Conservation (phyloP, 331 rosid genomes). For the Pyracantha coccinea region DNA sequence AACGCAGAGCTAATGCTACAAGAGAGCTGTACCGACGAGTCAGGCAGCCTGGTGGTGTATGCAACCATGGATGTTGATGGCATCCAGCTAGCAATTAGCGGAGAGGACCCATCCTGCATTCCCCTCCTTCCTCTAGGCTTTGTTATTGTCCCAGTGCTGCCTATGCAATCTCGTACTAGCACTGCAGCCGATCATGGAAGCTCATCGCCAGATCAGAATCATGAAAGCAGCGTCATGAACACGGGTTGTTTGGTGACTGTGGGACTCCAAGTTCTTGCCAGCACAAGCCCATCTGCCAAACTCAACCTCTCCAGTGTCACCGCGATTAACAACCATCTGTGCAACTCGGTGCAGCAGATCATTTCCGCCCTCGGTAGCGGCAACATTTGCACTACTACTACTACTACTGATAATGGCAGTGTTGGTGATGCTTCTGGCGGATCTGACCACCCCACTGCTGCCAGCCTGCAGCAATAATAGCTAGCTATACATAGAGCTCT, state of each 20-base stretch:
- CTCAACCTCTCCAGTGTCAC: slow-evolving; percentile 70
- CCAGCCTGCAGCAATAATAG: slow-evolving; percentile 18
- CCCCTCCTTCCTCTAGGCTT: slow-evolving; percentile 91
- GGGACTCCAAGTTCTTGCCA: slow-evolving; percentile 74
- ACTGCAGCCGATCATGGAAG: background rate
- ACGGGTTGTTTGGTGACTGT: slow-evolving; percentile 59
- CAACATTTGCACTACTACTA: background rate
- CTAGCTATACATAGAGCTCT: too few relatives aligned
- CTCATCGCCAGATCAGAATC: background rate
- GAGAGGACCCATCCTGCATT: slow-evolving; percentile 83
- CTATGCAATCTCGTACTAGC: background rate
- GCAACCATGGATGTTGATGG: slow-evolving; percentile 77
- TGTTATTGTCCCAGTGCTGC: slow-evolving; percentile 39
- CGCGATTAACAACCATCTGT: slow-evolving; percentile 74
- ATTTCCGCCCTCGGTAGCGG: slow-evolving; percentile 39
- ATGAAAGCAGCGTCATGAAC: background rate
- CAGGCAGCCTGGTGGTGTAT: slow-evolving; percentile 72
- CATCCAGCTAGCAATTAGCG: slow-evolving; percentile 82
- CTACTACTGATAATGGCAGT: slow-evolving; percentile 6
- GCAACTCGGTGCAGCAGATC: slow-evolving; percentile 76
- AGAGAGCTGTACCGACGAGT: slow-evolving; percentile 81
- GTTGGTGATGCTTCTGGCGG: slow-evolving; percentile 5
- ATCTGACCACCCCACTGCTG: slow-evolving; percentile 22
- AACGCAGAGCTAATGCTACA: slow-evolving; percentile 87
- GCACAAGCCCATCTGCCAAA: slow-evolving; percentile 72